Evolutionary conservation across 2,329 filamentous ascomycete genomes (phyloP).

Genomic region (Colletotrichum gigasporum): DNA sequence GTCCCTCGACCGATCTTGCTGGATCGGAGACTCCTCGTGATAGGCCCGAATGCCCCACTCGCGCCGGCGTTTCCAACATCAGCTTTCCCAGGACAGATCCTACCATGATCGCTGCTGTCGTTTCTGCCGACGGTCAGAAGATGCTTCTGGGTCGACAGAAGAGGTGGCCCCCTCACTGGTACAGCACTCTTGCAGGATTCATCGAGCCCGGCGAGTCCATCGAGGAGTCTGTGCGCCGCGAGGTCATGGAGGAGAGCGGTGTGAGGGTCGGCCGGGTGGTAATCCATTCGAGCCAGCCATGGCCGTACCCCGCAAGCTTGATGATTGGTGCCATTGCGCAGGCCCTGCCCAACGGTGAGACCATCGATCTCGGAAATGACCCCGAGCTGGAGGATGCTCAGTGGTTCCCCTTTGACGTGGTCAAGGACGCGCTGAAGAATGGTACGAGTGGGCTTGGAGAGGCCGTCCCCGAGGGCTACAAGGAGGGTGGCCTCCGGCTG

Average conservation of each 20-base stretch:
- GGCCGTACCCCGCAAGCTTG: conserved; percentile 85
- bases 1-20: conserved; percentile 74
- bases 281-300: conserved; percentile 85
- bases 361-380: conserved; percentile 85
- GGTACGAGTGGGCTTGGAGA: conserved; percentile 77
- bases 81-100: conserved; percentile 93
- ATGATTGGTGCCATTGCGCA: conserved; percentile 93
- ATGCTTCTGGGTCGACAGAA: conserved; percentile 87
- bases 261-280: conserved; percentile 80
- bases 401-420: conserved; percentile 87
- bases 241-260: conserved; percentile 88
- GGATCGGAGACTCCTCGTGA: conserved; percentile 56
- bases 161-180: conserved; percentile 86
- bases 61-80: conserved; percentile 88
- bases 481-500: conserved; percentile 80
- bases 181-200: conserved; percentile 88
- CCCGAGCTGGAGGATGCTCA: conserved; percentile 89
- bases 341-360: conserved; percentile 80
- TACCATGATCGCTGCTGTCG: conserved; percentile 93
- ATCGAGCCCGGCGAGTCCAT: conserved; percentile 86
- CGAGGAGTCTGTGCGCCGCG: conserved; percentile 83
- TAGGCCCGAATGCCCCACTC: conserved; percentile 79
- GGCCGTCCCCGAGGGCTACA: conserved; percentile 70
- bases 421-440: conserved; percentile 75
- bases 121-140: conserved; percentile 80